These are phyloP conservation scores for Margaritispora aquatica DNA, from an alignment of 495 filamentous ascomycete genomes.

Conservation along the genomic window DNA sequence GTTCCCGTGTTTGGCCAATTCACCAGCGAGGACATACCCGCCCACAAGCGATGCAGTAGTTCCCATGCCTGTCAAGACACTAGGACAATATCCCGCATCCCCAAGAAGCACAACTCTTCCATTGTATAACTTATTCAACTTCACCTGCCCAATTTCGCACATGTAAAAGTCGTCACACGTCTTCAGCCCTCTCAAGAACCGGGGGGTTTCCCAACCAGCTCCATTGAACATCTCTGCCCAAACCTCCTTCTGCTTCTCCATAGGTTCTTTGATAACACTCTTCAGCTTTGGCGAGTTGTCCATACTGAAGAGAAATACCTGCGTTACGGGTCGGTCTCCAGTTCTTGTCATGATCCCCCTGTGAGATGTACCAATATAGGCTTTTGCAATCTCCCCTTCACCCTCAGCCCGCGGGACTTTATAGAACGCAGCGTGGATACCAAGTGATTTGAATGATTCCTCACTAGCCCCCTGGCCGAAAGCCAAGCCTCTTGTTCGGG, in stretches of 20 bases:
- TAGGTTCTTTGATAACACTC: slow-evolving; percentile 23
- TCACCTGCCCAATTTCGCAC: slow-evolving; percentile 35
- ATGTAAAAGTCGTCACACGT: slow-evolving; percentile 44
- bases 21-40: slow-evolving; percentile 47
- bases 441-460: slow-evolving; percentile 31
- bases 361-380: slow-evolving; percentile 32
- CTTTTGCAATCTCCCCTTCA: slow-evolving; percentile 29
- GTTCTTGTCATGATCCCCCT: slow-evolving; percentile 30
- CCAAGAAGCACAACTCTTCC: slow-evolving; percentile 47
- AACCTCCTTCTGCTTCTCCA: slow-evolving; percentile 28
- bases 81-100: slow-evolving; percentile 48
- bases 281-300: slow-evolving; percentile 12
- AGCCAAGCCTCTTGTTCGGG: slow-evolving; percentile 34
- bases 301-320: slow-evolving; percentile 17
- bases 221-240: slow-evolving; percentile 33
- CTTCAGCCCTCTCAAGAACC: slow-evolving; percentile 32
- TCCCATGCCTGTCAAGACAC: slow-evolving; percentile 42
- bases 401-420: slow-evolving; percentile 31
- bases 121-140: slow-evolving; percentile 35
- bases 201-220: slow-evolving; percentile 38
- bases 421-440: slow-evolving; percentile 38
- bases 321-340: slow-evolving; percentile 26
- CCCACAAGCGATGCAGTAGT: slow-evolving; percentile 40
- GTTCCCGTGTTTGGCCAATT: slow-evolving; percentile 34
- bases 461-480: slow-evolving; percentile 32